Base-by-base conservation (phyloP, 768 basidiomycete species). In the Psilocybe subaeruginosa region DNA sequence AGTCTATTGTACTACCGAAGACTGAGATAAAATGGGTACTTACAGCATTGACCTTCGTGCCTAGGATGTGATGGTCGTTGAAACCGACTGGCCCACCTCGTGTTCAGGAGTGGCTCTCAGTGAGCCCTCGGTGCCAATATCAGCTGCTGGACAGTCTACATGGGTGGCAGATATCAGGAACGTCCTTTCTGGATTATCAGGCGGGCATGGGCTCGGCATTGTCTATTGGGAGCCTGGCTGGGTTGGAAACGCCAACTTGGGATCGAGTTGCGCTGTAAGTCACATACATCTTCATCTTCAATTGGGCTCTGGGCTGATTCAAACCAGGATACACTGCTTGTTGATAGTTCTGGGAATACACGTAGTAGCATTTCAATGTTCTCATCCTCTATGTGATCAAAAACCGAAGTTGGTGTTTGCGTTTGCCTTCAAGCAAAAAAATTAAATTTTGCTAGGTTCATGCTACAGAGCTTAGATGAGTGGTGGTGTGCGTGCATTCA, bases 161-260 rank as follows among this genome's bases (percentile, higher is more conserved):
- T 87, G 85, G 85, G 77, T 84, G 4, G 69, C 75, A 8, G 81
- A 78, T 46, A 85, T 87, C 62, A 77, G 74, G 56, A 78, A 73
- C 48, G 80, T 82, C 2, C 67, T 89, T 27, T 69, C 73, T 17
- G 74, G 70, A 3, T 63, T 87, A 3, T 75, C 82, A n/a, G 81
- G 82, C 8, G 79, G 82, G 7, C 82, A 78, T 70, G 80, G 79
- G 8, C 67, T 78, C 45, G 80, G 81, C 3, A 76, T 82, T 64
- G 78, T 83, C n/a, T 87, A 88, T 67, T 89, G 86, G 87, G 86
- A 89, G 64, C 86, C 86, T 19, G 85, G 77, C 49, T 89, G 87
- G 86, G 76, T 87, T 51, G 85, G 84, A 3, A 85, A 79, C 61
- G 85, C 83, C 12, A 75, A 70, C 27, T 63, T 81, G 51, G 80